phyloP scores from a whole-genome alignment of 129 eudicot genomes.

The Helianthus annuus region DNA sequence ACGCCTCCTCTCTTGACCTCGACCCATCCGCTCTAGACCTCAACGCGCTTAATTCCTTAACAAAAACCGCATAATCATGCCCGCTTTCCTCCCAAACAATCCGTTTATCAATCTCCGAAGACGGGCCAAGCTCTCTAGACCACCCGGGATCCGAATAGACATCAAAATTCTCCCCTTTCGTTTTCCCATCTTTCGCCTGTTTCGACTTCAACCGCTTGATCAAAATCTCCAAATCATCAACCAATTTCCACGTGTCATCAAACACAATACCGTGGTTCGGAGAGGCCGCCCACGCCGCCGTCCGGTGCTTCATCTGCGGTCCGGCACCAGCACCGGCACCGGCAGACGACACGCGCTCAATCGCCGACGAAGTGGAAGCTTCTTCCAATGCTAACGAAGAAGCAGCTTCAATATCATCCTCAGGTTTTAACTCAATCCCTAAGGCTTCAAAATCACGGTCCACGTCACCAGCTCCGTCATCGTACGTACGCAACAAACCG shows the following conservation, averaged over 20 bases:
- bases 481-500: constrained; percentile 80
- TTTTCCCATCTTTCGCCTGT: constrained; percentile 61
- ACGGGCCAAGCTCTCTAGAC: constrained; percentile 90
- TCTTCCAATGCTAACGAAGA: constrained; percentile 47
- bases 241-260: constrained; percentile 91
- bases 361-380: constrained; percentile 68
- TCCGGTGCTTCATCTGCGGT: constrained; percentile 62
- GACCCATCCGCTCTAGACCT: constrained; percentile 87
- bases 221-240: constrained; percentile 81
- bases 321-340: constrained; percentile 4
- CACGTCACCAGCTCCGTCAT: constrained; percentile 94
- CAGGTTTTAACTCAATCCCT: constrained; percentile 62
- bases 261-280: constrained; percentile 90
- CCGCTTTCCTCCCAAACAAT: constrained; percentile 77
- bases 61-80: constrained; percentile 61
- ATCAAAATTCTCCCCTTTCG: constrained; percentile 66
- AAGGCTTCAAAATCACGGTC: constrained; percentile 91
- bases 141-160: constrained; percentile 86
- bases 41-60: constrained; percentile 81
- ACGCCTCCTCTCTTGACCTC: constrained; percentile 80
- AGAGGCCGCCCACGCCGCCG: constrained; percentile 92
- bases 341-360: constrained; percentile 46
- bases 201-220: constrained; percentile 67
- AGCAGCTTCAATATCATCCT: constrained; percentile 29
- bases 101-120: constrained; percentile 69